Percentiles rank a stretch among this genome's conserved stretches.
These are phyloP conservation scores for Seminavis robusta DNA, from an alignment of 108 stramenopile genomes.

Conservation along the genomic window DNA sequence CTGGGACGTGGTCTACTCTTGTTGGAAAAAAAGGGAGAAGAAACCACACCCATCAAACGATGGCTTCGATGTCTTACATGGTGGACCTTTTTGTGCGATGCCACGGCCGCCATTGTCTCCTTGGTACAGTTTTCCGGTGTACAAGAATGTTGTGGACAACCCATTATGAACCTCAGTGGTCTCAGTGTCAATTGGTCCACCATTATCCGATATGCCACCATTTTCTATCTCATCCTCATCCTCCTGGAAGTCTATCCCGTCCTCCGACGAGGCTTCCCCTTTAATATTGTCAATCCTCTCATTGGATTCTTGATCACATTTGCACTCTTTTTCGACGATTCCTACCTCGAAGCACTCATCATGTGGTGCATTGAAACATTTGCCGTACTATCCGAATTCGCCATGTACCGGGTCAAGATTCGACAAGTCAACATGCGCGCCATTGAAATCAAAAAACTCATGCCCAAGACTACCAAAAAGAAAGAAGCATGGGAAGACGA, in stretches of 20 bases:
- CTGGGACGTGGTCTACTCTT: no score
- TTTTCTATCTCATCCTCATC: slow-evolving; percentile 23
- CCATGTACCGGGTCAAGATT: slow-evolving; percentile 18
- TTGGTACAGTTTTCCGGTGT: slow-evolving; percentile 21
- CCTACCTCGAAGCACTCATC: slow-evolving; percentile 14
- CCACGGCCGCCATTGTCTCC: slow-evolving; percentile 34
- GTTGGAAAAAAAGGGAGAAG: no score
- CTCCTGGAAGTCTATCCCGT: slow-evolving; percentile 32
- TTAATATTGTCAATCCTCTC: slow-evolving; percentile 33
- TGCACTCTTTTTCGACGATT: slow-evolving; percentile 41
- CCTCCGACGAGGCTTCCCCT: slow-evolving; percentile 18
- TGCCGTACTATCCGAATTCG: slow-evolving; percentile 25
- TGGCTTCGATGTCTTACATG: slow-evolving; percentile 22
- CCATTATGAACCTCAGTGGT: slow-evolving; percentile 22
- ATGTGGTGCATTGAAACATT: slow-evolving; percentile 39
- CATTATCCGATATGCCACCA: slow-evolving; percentile 21
- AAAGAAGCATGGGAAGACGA: slow-evolving; percentile 7
- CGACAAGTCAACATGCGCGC: slow-evolving; percentile 5
- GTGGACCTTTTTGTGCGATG: slow-evolving; percentile 20
- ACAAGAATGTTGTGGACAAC: slow-evolving; percentile 31
- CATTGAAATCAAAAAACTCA: neutral
- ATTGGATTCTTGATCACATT: slow-evolving; percentile 39
- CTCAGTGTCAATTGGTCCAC: slow-evolving; percentile 18
- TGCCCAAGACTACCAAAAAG: neutral
- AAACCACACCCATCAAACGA: no score